Percentiles rank a stretch among this genome's conserved stretches.
Evolutionary conservation across 148 eudicot species (phyloP).

Genomic region (Simmondsia chinensis): DNA sequence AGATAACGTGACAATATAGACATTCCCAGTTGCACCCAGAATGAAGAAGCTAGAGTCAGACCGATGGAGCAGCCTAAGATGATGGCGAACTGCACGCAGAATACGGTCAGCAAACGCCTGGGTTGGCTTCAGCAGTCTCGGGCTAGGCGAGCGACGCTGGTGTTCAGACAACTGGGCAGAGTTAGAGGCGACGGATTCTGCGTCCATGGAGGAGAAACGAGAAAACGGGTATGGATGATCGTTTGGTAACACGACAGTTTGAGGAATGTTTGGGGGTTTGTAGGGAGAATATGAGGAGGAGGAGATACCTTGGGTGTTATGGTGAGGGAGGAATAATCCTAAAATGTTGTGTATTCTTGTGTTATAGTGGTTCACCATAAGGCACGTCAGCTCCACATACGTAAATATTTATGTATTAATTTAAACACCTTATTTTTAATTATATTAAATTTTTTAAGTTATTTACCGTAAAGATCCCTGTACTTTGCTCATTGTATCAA

Average conservation of each 20-base stretch:
- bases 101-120: conserved; percentile 56
- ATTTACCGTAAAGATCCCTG: too few species aligned
- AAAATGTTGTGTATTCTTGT: conserved; percentile 11
- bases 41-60: conserved; percentile 60
- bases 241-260: too few species aligned
- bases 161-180: conserved; percentile 12
- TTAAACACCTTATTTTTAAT: background rate
- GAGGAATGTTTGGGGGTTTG: conserved; percentile 3
- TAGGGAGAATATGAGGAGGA: conserved; percentile 9
- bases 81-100: conserved; percentile 54
- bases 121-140: conserved; percentile 15
- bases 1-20: conserved; percentile 62
- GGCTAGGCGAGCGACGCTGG: conserved; percentile 12
- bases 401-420: background rate
- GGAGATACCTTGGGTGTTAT: conserved; percentile 36
- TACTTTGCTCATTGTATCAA: too few species aligned
- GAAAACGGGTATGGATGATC: too few species aligned
- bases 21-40: conserved; percentile 78
- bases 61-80: conserved; percentile 68
- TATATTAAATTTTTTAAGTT: too few species aligned
- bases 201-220: conserved; percentile 31
- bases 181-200: conserved; percentile 23
- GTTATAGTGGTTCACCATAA: conserved; percentile 10
- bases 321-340: conserved; percentile 16
- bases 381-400: conserved; percentile 23